Evolutionary conservation across 2,329 filamentous ascomycete species (phyloP).

Genomic region (Colletotrichum costaricense): DNA sequence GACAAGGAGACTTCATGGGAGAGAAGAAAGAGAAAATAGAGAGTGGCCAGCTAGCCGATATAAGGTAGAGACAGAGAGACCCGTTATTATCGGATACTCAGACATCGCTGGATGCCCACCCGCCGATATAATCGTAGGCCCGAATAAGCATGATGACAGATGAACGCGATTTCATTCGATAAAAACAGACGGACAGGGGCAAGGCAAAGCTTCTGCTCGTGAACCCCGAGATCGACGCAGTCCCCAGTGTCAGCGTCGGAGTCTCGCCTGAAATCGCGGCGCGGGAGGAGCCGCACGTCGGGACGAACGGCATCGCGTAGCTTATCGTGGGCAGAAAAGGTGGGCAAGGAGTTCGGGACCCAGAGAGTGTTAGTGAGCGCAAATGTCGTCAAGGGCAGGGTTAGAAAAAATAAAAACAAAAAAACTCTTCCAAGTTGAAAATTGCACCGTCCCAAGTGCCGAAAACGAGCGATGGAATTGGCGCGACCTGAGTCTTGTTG

Average conservation of each 20-base stretch:
- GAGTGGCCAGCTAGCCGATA: neutral
- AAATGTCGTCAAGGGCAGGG: slow-evolving; percentile 3
- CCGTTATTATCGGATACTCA: neutral
- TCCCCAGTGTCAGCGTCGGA: neutral
- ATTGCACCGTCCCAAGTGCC: neutral
- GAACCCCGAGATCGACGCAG: neutral
- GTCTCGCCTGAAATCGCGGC: slow-evolving; percentile 2
- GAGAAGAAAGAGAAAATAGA: neutral
- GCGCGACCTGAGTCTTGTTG: neutral
- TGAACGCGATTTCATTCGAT: neutral
- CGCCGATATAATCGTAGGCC: neutral
- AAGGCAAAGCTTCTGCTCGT: neutral
- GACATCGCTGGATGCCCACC: neutral
- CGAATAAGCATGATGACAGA: neutral
- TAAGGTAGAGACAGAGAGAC: neutral
- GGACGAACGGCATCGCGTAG: slow-evolving; percentile 22
- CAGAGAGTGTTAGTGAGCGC: neutral
- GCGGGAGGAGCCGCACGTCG: slow-evolving; percentile 24
- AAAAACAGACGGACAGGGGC: neutral
- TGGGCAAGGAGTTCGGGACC: neutral
- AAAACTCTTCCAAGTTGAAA: neutral
- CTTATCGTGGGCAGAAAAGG: neutral
- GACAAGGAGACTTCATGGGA: neutral
- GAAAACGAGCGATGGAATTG: neutral
- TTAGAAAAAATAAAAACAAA: no score